Evolutionary conservation across 176 grass and related monocot genomes (phyloP).

Genomic region (Ensete ventricosum): DNA sequence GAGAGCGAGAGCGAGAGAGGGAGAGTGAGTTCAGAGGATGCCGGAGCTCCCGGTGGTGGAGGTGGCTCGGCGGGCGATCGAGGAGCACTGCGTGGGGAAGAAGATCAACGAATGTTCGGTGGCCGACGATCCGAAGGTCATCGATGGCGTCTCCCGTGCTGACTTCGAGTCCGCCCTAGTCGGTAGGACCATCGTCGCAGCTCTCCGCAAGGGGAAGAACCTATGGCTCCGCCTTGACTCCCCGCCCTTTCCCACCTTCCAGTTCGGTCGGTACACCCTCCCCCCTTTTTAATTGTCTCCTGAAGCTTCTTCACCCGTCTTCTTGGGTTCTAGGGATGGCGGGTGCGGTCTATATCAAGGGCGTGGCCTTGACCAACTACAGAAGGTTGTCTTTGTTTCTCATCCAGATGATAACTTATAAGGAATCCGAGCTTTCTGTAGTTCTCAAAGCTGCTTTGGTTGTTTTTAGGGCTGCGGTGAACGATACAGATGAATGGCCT

Average conservation of each 20-base stretch:
- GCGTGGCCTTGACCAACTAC: conserved; percentile 71
- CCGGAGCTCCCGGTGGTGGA: conserved; percentile 92
- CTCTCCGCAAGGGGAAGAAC: conserved; percentile 64
- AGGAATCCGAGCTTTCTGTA: not conserved
- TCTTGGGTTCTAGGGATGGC: conserved; percentile 50
- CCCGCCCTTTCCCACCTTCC: conserved; percentile 82
- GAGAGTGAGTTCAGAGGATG: conserved; percentile 22
- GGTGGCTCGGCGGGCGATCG: conserved; percentile 69
- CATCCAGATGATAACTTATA: not conserved
- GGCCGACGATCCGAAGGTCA: conserved; percentile 58
- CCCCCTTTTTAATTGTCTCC: not conserved
- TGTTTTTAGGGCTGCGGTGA: conserved; percentile 53
- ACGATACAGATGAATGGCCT: conserved; percentile 71
- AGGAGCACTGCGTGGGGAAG: conserved; percentile 64
- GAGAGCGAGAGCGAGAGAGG: too few species aligned
- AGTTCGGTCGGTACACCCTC: conserved; percentile 51
- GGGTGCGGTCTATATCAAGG: conserved; percentile 76
- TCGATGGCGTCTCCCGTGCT: conserved; percentile 30
- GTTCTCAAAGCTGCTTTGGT: not conserved
- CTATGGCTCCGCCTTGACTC: conserved; percentile 84
- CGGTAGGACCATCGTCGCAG: conserved; percentile 56
- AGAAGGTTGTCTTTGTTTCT: conserved; percentile 36
- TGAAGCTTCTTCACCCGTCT: not conserved
- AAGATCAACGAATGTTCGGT: conserved; percentile 52
- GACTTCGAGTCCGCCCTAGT: conserved; percentile 51